Conservation (phyloP, 2,329 filamentous ascomycete species). For the Coniochaeta sp. region DNA sequence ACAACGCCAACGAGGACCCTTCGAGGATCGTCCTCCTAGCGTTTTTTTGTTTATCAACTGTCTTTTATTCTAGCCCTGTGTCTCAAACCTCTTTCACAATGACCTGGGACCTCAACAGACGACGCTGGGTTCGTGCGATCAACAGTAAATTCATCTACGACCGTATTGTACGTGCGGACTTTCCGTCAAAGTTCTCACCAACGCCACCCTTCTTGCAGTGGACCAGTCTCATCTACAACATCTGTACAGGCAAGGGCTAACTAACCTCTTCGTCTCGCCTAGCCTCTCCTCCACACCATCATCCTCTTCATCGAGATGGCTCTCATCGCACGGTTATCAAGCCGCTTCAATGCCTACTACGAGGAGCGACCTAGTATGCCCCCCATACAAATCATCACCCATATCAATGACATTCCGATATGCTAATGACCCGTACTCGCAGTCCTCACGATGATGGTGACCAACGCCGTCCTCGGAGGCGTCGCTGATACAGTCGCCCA, state of each 20-base stretch:
- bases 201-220: not conserved
- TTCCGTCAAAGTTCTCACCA: slow-evolving; percentile 2
- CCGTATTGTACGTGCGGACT: slow-evolving; percentile 53
- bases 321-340: slow-evolving; percentile 70
- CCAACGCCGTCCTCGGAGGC: slow-evolving; percentile 90
- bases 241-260: slow-evolving; percentile 2
- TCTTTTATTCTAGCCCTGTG: not conserved
- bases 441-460: slow-evolving; percentile 98
- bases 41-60: not conserved
- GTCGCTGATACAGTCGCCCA: slow-evolving; percentile 96
- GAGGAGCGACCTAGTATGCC: slow-evolving; percentile 71
- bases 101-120: slow-evolving; percentile 50
- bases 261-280: slow-evolving; percentile 14
- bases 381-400: not conserved
- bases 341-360: slow-evolving; percentile 93
- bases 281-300: slow-evolving; percentile 83
- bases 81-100: slow-evolving; percentile 28
- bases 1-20: not conserved
- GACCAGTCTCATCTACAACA: not conserved
- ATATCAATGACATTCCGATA: not conserved
- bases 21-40: not conserved
- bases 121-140: slow-evolving; percentile 56
- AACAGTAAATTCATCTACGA: slow-evolving; percentile 70
- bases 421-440: slow-evolving; percentile 5
- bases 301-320: slow-evolving; percentile 85